Conservation (phyloP, 192 early-diverging fungal species). For the Funneliformis mosseae region DNA sequence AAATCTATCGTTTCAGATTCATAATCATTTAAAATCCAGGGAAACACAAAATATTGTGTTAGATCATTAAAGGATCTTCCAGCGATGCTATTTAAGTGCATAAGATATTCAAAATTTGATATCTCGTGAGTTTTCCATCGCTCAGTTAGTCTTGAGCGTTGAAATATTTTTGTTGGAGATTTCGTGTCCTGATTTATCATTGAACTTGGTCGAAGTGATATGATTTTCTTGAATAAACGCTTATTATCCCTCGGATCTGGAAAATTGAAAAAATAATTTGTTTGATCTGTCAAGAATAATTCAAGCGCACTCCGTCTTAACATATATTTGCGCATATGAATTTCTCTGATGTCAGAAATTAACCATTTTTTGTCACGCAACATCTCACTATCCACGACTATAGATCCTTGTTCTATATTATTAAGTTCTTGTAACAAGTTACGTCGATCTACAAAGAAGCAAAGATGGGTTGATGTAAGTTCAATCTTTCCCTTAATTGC, state of each 20-base stretch:
- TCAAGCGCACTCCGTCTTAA: constrained; percentile 31
- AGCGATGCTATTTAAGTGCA: constrained; percentile 81
- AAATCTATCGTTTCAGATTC: constrained; percentile 66
- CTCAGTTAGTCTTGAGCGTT: constrained; percentile 53
- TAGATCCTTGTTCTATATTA: constrained; percentile 33
- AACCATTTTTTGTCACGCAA: constrained; percentile 32
- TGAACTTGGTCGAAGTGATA: not conserved
- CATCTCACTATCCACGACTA: constrained; percentile 30
- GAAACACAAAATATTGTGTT: constrained; percentile 92
- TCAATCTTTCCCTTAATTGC: constrained; percentile 29
- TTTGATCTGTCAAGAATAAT: constrained; percentile 33
- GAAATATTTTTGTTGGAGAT: constrained; percentile 15
- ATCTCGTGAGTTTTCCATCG: constrained; percentile 78
- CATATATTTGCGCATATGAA: constrained; percentile 30
- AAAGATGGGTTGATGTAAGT: constrained; percentile 22
- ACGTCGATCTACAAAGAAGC: constrained; percentile 26
- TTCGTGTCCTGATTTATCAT: constrained; percentile 33
- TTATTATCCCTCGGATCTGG: not conserved
- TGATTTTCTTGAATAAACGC: constrained; percentile 5
- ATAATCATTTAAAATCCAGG: constrained; percentile 82
- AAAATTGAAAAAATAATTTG: constrained; percentile 36
- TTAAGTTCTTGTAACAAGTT: constrained; percentile 28
- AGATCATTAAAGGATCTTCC: constrained; percentile 76
- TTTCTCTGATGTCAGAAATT: constrained; percentile 32
- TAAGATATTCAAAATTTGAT: constrained; percentile 90